Percentiles rank a stretch among this genome's conserved stretches.
Evolutionary conservation across 345 rosid species (phyloP).

Genomic region (Gossypium sturtianum): DNA sequence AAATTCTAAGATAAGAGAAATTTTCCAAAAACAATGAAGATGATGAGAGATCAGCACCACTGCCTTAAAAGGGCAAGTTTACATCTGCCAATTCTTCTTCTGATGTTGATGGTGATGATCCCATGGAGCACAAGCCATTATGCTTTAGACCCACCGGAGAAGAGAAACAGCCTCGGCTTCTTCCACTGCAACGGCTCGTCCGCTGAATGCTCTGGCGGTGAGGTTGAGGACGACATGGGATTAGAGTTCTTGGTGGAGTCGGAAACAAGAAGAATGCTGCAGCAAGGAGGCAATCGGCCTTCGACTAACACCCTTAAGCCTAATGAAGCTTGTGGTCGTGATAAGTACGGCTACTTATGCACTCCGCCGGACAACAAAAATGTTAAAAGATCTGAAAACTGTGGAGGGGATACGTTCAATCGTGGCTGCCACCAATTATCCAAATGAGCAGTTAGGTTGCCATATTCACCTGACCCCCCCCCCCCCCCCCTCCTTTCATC

Average conservation of each 20-base stretch:
- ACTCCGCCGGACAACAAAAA: neutral
- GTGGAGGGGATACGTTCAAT: neutral
- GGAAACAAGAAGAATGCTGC: neutral
- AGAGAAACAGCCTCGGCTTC: neutral
- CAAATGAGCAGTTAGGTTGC: neutral
- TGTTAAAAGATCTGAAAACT: neutral
- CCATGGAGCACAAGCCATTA: neutral
- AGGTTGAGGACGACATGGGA: neutral
- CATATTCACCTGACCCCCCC: too few species aligned
- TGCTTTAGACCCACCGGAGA: neutral
- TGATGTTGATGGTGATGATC: neutral
- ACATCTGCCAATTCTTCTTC: neutral
- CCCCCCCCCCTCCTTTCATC: too few species aligned
- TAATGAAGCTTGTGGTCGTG: neutral
- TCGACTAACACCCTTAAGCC: neutral
- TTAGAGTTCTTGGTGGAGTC: neutral
- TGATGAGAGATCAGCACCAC: too few species aligned
- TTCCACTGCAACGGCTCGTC: neutral
- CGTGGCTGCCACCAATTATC: neutral
- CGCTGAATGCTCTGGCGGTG: neutral
- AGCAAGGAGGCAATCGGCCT: neutral
- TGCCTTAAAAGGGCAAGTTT: neutral
- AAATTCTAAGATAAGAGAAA: too few species aligned
- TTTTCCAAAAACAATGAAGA: neutral
- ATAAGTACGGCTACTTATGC: neutral